Evolutionary conservation across 2,329 filamentous ascomycete genomes (phyloP), one percentile per base, ranked within the genome.

Genomic region (Aureobasidium sp.): DNA sequence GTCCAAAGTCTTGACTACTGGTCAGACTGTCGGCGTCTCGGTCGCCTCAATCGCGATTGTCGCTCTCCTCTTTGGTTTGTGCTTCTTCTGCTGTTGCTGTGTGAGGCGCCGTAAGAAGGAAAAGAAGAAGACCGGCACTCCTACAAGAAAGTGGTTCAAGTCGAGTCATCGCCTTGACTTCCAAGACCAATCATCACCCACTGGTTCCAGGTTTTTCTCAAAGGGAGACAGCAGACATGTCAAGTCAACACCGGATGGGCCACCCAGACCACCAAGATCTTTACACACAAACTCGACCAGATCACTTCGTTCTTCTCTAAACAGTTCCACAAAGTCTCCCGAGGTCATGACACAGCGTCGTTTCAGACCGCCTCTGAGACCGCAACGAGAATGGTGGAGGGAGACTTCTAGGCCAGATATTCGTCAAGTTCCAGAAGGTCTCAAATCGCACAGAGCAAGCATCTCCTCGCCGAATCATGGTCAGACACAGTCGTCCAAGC

Each of bases 1-100:
- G 10, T 24, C 45, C 16, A 58, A 58, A 7, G 55, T 49, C 34
- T 56, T 68, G 32, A 62, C 62, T 3, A 65, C 56, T 49, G 62
- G 55, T 5, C 61, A 68, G 60, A 63, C 66, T 10, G 61, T 65
- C 12, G 67, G 65, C 3, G 55, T 68, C 21, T 63, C 64, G 6
- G 55, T 69, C 7, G 66, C 56, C 22, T 61, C 62, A 14, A 58
- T 68, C 25, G 63, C 61, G 12, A 61, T 53, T 11, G 49, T 66
- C 12, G 58, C 59, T 12, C 58, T 54, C 2, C 30, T 62, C 2
- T 55, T 63, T 7, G 63, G 59, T 12, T 27, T 61, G 2, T 41
- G 60, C 32, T 37, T 58, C 40, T 56, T 58, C 27, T 58, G 56
- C 22, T 56, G 54, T 27, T 49, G 53, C 16, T 55, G 48, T 34